Evolutionary conservation across 2,329 filamentous ascomycete genomes (phyloP), one percentile per base, ranked within the genome.

Genomic region (Didymella arachidicola): DNA sequence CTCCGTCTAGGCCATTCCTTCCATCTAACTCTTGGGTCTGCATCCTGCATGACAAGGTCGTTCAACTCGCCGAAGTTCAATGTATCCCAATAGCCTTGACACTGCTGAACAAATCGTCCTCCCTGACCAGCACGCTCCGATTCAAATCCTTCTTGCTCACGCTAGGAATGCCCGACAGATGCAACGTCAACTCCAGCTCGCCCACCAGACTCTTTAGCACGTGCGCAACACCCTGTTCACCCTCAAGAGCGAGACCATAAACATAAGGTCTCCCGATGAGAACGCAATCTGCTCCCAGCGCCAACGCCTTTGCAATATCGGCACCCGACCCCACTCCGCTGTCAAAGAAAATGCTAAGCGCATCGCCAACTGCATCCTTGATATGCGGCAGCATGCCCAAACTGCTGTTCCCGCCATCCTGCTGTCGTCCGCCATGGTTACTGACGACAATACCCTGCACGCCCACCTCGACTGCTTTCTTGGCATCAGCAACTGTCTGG

Each of bases 341-440:
- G 65, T 85, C 83, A 53, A 85, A 84, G 8, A 84, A 73, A 2
- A 84, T 74, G 1, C 61, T 61, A 30, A 72, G 41, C 38, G 67
- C 63, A 12, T 66, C 66, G 2, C 65, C 67, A 7, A 71, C 68
- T 0, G 71, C 68, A 61, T 87, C 84, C 59, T 86, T 83, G 60
- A 89, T 85, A 63, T 86, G 81, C 0, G 85, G 82, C 45, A 89
- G 75, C 70, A 87, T 70, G 72, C 86, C 80, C 45, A 84, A 68
- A 46, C 79, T 81, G 7, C 79, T 80, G 27, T 83, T 80, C 1
- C 80, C 82, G 4, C 82, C 82, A 64, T 84, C 83, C 14, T 82
- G 71, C 62, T 84, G 82, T 39, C 82, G 73, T 60, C 81, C 81
- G n/a, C 83, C 82, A 68, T 85, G 82, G 59, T 85, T 85, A 16